These are phyloP conservation scores for Colletotrichum higginsianum DNA, from an alignment of 2,329 filamentous ascomycete species.

Conservation along the genomic window DNA sequence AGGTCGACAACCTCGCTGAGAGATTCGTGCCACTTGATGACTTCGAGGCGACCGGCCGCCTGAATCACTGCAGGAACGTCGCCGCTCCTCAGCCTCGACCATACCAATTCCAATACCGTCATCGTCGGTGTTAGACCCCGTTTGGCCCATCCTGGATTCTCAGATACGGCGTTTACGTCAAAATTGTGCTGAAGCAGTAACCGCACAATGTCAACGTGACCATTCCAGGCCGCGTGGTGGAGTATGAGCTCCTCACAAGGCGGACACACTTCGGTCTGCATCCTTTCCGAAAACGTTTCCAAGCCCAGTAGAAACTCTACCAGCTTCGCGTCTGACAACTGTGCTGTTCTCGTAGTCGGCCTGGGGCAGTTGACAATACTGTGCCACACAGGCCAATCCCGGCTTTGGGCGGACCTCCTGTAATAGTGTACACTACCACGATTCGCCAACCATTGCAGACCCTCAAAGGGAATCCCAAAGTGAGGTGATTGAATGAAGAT, in stretches of 20 bases:
- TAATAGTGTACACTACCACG: neutral
- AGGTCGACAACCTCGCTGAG: neutral
- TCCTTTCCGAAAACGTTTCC: neutral
- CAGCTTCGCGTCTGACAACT: neutral
- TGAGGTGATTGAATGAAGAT: neutral
- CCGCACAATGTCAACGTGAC: neutral
- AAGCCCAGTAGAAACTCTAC: neutral
- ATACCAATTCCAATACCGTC: neutral
- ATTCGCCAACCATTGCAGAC: constrained; percentile 1
- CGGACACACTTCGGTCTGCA: neutral
- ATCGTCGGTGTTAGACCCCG: neutral
- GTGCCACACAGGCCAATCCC: neutral
- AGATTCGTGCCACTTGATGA: neutral
- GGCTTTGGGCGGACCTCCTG: neutral
- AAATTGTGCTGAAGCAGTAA: neutral
- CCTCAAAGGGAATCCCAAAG: neutral
- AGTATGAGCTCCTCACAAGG: neutral
- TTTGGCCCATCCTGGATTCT: neutral
- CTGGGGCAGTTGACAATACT: neutral
- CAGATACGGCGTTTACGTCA: neutral
- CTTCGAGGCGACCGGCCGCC: neutral
- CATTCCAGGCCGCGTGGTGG: neutral
- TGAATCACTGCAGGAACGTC: neutral
- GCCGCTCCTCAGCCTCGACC: neutral
- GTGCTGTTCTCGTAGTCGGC: neutral